phyloP scores from a whole-genome alignment of 768 basidiomycete genomes.

The Boletus speciosus region DNA sequence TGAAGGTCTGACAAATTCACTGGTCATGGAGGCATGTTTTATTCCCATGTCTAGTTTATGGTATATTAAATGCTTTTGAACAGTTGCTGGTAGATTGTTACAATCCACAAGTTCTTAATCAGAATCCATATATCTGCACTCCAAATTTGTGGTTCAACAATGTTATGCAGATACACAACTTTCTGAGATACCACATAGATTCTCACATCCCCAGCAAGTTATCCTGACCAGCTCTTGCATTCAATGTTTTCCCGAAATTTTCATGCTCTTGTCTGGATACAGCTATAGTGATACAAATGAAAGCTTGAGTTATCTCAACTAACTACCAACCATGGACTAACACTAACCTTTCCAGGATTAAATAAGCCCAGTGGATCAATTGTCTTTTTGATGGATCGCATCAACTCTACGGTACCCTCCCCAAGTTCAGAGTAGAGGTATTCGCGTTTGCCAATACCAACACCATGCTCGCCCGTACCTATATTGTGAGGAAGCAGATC shows the following conservation, averaged over 20 bases:
- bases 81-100: too few relatives aligned
- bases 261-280: constrained; percentile 27
- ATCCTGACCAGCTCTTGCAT: neutral
- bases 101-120: neutral
- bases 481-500: neutral
- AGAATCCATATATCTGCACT: neutral
- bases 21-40: too few relatives aligned
- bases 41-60: too few relatives aligned
- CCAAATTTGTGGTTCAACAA: neutral
- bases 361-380: constrained; percentile 75
- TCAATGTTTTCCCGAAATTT: neutral
- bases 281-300: constrained; percentile 3
- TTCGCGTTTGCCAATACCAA: constrained; percentile 79
- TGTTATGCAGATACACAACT: neutral
- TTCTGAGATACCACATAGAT: neutral
- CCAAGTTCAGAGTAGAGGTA: constrained; percentile 84
- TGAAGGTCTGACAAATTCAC: neutral
- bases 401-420: constrained; percentile 73
- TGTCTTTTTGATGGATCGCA: constrained; percentile 75
- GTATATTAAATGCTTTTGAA: too few relatives aligned
- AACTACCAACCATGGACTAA: neutral
- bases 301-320: neutral
- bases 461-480: constrained; percentile 85
- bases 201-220: too few relatives aligned
- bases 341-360: constrained; percentile 79